phyloP scores from a whole-genome alignment of 1,139 yeast genomes.

The Geotrichum candidum region DNA sequence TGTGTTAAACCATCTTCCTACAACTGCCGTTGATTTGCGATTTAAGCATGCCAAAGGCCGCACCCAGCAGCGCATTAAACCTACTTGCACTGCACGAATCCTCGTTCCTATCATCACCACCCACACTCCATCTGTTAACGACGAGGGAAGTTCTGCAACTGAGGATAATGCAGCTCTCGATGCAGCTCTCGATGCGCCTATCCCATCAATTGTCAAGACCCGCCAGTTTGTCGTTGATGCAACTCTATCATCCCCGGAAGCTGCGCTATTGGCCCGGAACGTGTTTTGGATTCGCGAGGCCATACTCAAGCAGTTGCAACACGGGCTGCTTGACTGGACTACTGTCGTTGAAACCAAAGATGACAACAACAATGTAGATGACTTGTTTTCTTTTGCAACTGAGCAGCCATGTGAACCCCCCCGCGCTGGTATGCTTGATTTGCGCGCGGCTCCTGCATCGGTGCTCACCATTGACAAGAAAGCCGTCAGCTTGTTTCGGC shows the following conservation, averaged over 20 bases:
- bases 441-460: background rate
- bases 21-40: background rate
- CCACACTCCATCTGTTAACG: background rate
- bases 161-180: background rate
- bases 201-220: background rate
- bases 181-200: background rate
- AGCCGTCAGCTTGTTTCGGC: background rate
- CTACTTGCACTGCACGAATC: background rate
- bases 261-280: background rate
- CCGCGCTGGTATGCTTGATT: background rate
- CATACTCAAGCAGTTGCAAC: slow-evolving; percentile 50
- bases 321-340: background rate
- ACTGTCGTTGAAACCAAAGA: background rate
- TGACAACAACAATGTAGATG: background rate
- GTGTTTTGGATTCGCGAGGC: slow-evolving; percentile 25
- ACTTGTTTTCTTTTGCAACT: background rate
- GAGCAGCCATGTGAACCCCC: background rate
- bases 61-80: background rate
- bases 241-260: background rate
- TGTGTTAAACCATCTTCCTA: background rate
- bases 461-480: background rate
- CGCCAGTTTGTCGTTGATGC: slow-evolving; percentile 1
- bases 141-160: background rate
- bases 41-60: background rate
- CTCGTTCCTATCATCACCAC: background rate